Conservation (phyloP, 225 moss, liverwort and hornwort species). For the Straminergon stramineum region DNA sequence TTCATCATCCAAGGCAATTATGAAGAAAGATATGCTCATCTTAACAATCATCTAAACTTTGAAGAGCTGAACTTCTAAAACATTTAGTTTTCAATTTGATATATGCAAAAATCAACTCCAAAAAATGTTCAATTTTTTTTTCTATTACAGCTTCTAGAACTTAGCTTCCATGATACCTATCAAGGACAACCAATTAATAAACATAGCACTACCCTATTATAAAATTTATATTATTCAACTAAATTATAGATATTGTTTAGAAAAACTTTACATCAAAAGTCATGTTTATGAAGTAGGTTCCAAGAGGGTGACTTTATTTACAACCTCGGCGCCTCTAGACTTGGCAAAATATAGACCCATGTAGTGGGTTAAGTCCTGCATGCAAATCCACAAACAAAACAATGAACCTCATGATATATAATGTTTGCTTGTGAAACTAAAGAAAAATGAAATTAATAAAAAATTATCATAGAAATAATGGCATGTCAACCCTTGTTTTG, state of each 20-base stretch:
- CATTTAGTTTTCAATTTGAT: background rate
- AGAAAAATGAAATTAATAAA: background rate
- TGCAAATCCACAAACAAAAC: background rate
- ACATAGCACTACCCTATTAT: background rate
- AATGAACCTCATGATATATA: background rate
- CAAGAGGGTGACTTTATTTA: slow-evolving; percentile 30
- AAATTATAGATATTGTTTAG: background rate
- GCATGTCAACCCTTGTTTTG: background rate
- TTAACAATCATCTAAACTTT: background rate
- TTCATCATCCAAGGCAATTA: background rate
- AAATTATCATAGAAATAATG: background rate
- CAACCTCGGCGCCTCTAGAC: slow-evolving; percentile 49
- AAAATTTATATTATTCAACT: background rate
- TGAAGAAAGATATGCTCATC: background rate
- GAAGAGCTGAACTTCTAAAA: background rate
- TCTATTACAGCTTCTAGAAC: background rate
- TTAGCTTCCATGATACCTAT: background rate
- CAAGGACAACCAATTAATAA: background rate
- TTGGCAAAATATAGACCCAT: slow-evolving; percentile 67
- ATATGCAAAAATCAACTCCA: background rate
- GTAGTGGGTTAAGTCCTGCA: slow-evolving; percentile 73
- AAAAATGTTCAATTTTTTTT: background rate
- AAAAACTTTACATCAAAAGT: background rate
- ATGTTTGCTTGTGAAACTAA: background rate
- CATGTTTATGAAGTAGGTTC: background rate